Evolutionary conservation across 139 green algal genomes (phyloP).

Genomic region (Diplosphaera chodatii): DNA sequence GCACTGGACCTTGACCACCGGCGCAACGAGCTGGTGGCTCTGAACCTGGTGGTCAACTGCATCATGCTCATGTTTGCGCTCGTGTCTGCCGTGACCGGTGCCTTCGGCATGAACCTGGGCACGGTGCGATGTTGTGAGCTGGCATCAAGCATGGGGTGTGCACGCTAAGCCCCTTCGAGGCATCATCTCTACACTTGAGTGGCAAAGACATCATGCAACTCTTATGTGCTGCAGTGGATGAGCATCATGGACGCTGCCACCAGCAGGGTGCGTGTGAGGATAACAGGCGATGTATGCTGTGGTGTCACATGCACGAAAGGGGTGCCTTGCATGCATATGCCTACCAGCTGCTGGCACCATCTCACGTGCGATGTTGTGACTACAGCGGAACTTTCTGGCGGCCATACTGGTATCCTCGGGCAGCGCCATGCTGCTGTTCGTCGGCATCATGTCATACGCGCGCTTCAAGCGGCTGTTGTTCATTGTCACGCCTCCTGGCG

Average conservation of each 20-base stretch:
- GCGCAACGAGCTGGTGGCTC: conserved; percentile 23
- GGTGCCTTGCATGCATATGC: too few relatives aligned
- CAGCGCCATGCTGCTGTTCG: not conserved
- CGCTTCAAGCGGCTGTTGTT: not conserved
- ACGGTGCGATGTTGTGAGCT: too few relatives aligned
- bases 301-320: too few relatives aligned
- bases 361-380: too few relatives aligned
- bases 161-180: too few relatives aligned
- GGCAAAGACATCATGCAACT: too few relatives aligned
- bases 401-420: not conserved
- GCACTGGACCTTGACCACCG: conserved; percentile 22
- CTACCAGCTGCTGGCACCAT: too few relatives aligned
- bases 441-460: not conserved
- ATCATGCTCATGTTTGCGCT: not conserved
- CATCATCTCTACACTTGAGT: too few relatives aligned
- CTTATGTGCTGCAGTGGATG: not conserved
- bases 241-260: not conserved
- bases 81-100: not conserved
- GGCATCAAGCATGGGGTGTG: too few relatives aligned
- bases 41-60: conserved; percentile 16
- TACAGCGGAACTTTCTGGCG: not conserved
- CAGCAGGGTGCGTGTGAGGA: not conserved
- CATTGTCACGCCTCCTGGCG: not conserved
- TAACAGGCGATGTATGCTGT: too few relatives aligned
- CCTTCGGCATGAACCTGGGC: not conserved